These are phyloP conservation scores for Talaromyces pinophilus DNA, from an alignment of 2,329 filamentous ascomycete species.

Conservation along the genomic window DNA sequence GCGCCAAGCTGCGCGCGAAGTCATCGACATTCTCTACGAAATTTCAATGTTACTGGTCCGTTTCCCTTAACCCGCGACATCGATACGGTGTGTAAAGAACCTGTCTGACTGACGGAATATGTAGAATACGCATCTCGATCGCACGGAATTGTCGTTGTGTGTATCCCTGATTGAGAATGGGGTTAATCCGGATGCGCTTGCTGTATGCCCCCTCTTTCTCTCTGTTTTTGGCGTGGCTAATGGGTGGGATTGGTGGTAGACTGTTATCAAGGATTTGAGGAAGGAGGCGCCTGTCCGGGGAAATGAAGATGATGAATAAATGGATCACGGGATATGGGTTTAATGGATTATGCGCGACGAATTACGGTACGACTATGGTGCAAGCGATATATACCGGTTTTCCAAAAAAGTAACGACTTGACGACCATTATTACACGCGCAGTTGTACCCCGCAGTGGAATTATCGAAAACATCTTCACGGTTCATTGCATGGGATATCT, in stretches of 20 bases:
- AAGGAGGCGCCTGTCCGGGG: slow-evolving; percentile 37
- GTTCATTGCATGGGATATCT: slow-evolving; percentile 23
- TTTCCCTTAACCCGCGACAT: neutral
- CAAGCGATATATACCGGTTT: neutral
- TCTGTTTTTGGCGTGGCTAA: slow-evolving; percentile 4
- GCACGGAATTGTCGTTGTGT: slow-evolving; percentile 87
- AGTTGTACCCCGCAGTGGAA: neutral
- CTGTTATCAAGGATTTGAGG: slow-evolving; percentile 50
- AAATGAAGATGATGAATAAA: neutral
- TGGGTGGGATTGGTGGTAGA: slow-evolving; percentile 31
- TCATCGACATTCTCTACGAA: slow-evolving; percentile 54
- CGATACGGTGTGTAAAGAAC: no score
- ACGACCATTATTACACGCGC: neutral
- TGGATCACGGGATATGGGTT: no score
- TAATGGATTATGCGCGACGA: neutral
- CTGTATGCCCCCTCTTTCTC: slow-evolving; percentile 59
- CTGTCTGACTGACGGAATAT: neutral
- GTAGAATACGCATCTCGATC: slow-evolving; percentile 91
- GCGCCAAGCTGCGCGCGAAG: slow-evolving; percentile 52
- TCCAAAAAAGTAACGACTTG: neutral
- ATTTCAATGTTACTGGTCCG: slow-evolving; percentile 51
- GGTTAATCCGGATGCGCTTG: slow-evolving; percentile 90
- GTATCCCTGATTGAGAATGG: slow-evolving; percentile 97
- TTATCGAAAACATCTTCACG: neutral
- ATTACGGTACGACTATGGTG: neutral